Evolutionary conservation across 73 alveolate genomes (phyloP).

Genomic region (Tetrahymena elliotti): DNA sequence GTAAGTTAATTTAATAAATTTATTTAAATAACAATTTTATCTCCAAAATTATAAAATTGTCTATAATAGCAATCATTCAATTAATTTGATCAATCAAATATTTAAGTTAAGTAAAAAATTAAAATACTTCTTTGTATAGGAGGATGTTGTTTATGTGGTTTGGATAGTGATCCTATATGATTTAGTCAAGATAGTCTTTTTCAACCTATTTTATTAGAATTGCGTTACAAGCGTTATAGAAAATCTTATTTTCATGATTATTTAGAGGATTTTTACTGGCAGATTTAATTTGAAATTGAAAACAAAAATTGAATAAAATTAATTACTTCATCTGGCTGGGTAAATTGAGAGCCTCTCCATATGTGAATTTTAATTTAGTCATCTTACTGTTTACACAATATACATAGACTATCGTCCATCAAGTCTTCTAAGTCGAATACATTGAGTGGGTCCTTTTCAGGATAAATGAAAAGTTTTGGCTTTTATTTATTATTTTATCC

Average conservation of each 20-base stretch:
- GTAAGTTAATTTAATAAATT: too few relatives aligned
- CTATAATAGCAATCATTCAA: neutral
- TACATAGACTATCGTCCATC: neutral
- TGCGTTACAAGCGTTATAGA: neutral
- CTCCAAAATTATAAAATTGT: neutral
- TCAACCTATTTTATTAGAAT: neutral
- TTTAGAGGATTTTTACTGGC: neutral
- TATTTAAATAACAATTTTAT: too few relatives aligned
- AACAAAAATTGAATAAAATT: too few relatives aligned
- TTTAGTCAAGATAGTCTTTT: neutral
- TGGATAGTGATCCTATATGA: neutral
- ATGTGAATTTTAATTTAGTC: neutral
- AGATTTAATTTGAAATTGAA: neutral
- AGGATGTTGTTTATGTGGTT: neutral
- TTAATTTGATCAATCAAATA: neutral
- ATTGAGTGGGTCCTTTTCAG: neutral
- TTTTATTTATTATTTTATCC: neutral
- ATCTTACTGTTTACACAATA: neutral
- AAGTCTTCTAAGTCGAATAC: neutral
- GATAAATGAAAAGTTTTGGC: neutral
- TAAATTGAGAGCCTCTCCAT: neutral
- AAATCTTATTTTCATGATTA: neutral
- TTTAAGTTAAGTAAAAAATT: neutral
- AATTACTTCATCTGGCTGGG: neutral
- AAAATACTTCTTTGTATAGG: neutral